Percentiles rank a stretch among this genome's conserved stretches.
Conservation (phyloP, 306 rosid genomes). For the Heteromeles arbutifolia region DNA sequence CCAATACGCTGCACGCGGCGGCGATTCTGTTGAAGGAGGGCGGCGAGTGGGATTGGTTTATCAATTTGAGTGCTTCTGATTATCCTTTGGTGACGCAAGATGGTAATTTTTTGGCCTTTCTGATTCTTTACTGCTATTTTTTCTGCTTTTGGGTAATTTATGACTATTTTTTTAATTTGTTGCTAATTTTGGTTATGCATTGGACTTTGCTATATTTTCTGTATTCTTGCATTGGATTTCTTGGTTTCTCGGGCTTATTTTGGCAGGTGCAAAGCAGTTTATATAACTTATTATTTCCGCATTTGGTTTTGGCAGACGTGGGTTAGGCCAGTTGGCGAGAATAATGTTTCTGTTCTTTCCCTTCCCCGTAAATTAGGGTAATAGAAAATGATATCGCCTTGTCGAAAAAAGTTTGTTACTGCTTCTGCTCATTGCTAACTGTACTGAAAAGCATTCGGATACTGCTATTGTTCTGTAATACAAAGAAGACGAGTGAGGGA, state of each 20-base stretch:
- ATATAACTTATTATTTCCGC: not conserved
- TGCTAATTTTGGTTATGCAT: not conserved
- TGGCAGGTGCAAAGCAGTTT: not conserved
- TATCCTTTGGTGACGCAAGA: slow-evolving; percentile 78
- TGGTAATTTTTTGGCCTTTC: slow-evolving; percentile 28
- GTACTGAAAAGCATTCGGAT: not conserved
- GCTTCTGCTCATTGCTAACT: slow-evolving; percentile 11
- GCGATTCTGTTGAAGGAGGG: slow-evolving; percentile 59
- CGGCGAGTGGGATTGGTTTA: slow-evolving; percentile 78
- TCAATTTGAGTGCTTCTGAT: slow-evolving; percentile 69
- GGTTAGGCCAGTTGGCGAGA: too few species aligned
- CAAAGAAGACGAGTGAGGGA: not conserved
- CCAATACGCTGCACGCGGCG: slow-evolving; percentile 72
- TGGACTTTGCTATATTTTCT: not conserved
- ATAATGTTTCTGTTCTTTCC: not conserved
- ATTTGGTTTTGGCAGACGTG: not conserved
- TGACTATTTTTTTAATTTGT: not conserved
- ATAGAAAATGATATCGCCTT: not conserved
- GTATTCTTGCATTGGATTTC: not conserved
- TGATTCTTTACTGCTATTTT: not conserved
- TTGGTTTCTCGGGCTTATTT: slow-evolving; percentile 4
- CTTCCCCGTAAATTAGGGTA: not conserved
- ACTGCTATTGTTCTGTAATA: not conserved
- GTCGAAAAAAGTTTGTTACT: not conserved
- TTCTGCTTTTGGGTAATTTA: not conserved